These are phyloP conservation scores for Pichia sp. DNA, from an alignment of 1,139 yeast genomes.

Conservation along the genomic window DNA sequence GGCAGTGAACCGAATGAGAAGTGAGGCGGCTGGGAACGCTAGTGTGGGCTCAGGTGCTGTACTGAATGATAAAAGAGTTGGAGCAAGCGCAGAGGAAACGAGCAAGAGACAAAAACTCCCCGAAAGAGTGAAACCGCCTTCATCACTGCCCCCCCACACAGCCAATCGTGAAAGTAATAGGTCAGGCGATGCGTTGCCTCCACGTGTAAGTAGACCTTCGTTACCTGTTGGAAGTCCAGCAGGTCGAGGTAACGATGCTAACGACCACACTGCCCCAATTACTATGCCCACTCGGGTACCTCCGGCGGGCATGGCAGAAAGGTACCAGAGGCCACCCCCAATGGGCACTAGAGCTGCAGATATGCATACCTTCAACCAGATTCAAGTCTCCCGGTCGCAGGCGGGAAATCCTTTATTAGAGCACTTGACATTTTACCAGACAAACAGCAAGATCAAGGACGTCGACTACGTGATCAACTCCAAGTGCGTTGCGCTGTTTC, in stretches of 20 bases:
- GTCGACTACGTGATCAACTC: constrained; percentile 69
- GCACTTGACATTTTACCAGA: constrained; percentile 46
- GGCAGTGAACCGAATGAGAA: constrained; percentile 50
- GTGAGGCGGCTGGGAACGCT: constrained; percentile 17
- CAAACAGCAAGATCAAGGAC: constrained; percentile 40
- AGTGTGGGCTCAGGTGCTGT: neutral
- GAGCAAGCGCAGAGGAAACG: neutral
- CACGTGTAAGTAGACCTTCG: constrained; percentile 4
- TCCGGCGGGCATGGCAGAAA: neutral
- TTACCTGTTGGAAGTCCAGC: neutral
- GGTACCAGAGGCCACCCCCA: neutral
- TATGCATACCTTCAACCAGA: constrained; percentile 27
- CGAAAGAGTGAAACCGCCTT: constrained; percentile 5
- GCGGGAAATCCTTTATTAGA: constrained; percentile 57
- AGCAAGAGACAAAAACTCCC: constrained; percentile 9
- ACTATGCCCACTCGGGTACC: neutral
- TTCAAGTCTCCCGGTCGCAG: constrained; percentile 50
- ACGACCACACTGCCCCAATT: neutral
- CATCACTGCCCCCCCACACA: neutral
- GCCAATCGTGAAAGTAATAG: neutral
- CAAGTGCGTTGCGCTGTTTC: constrained; percentile 62
- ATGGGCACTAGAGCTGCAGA: neutral
- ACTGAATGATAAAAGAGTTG: constrained; percentile 9
- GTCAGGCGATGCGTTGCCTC: neutral
- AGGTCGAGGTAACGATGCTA: neutral